Conservation (phyloP, 148 eudicot genomes). For the Diospyros lotus region DNA sequence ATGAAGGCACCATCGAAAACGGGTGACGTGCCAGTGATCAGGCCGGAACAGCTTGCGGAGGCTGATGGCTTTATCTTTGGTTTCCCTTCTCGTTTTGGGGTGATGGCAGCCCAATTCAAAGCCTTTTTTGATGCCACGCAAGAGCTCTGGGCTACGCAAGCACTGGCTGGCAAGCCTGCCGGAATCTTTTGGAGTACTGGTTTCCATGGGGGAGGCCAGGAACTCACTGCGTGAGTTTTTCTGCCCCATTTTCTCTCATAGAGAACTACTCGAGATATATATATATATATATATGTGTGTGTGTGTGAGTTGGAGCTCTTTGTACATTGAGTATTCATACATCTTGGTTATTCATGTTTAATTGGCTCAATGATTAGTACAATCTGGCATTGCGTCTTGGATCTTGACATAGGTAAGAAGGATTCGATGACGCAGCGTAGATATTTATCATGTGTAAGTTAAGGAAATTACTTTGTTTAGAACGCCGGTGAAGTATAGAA, state of each 20-base stretch:
- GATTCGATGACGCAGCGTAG: too few species aligned
- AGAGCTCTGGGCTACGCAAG: slow-evolving; percentile 49
- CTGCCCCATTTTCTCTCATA: slow-evolving; percentile 3
- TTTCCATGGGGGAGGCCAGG: slow-evolving; percentile 75
- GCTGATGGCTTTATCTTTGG: slow-evolving; percentile 79
- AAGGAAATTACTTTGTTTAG: too few species aligned
- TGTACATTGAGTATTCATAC: too few species aligned
- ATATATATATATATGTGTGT: too few species aligned
- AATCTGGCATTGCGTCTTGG: too few species aligned
- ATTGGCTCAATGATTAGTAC: too few species aligned
- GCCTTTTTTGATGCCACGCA: slow-evolving; percentile 62
- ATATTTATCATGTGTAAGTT: too few species aligned
- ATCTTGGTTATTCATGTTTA: too few species aligned
- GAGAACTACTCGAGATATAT: not conserved
- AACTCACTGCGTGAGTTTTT: slow-evolving; percentile 56
- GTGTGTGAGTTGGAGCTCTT: too few species aligned
- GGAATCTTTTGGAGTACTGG: slow-evolving; percentile 82
- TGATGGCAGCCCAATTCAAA: slow-evolving; percentile 64
- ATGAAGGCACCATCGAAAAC: slow-evolving; percentile 61
- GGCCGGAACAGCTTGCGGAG: slow-evolving; percentile 52
- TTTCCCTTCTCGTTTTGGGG: slow-evolving; percentile 70
- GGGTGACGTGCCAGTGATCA: slow-evolving; percentile 52
- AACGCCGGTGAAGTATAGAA: too few species aligned
- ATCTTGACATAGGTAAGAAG: too few species aligned
- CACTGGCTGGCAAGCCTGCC: slow-evolving; percentile 74